Evolutionary conservation across 345 rosid species (phyloP), one percentile per base, ranked within the genome.

Genomic region (Eucalyptus virginea): DNA sequence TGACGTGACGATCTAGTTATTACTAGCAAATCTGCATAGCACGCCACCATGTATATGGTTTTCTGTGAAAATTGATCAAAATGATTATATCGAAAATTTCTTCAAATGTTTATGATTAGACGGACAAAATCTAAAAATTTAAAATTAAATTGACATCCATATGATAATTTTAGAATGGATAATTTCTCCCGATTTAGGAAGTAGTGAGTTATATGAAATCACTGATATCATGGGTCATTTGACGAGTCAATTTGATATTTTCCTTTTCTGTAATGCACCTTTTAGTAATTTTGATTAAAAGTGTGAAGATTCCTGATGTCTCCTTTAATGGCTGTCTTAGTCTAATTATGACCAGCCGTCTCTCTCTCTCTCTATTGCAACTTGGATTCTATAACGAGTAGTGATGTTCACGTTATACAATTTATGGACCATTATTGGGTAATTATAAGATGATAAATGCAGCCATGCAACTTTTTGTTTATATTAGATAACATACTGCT

Each of bases 1-100:
- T 34, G 0, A 1, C 0, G 6, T 9, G 14, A 2, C 17, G 0
- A 6, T 62, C 1, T 30, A 28, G 34, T 13, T 14, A 30, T 28
- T 62, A 30, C 62, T 26, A 26, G 6, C 13, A 56, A 23, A 56
- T 26, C 3, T 56, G 24, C 62, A 0, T 56, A 23, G 30, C 62
- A 56, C 9, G 4, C 17, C 4, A 62, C 0, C 9, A 18, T 34
- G 6, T 34, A 0, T 1, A 5, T 5, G 2, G 10, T 34, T 69
- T 69, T 5, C 0, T 18, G 7, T 10, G 4, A 67, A 67, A 67
- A 3, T 67, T 32, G 2, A 9, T 32, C 1, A 3, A 0, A 67
- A n/a, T 1, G 3, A 67, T 18, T 32, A 17, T 9, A 69, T 69
- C 18, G 2, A 0, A 69, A 69, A 69, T 13, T 30, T 1, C 0